Evolutionary conservation across 2,329 filamentous ascomycete species (phyloP), one percentile per base, ranked within the genome.

Genomic region (Penicillium sp.): DNA sequence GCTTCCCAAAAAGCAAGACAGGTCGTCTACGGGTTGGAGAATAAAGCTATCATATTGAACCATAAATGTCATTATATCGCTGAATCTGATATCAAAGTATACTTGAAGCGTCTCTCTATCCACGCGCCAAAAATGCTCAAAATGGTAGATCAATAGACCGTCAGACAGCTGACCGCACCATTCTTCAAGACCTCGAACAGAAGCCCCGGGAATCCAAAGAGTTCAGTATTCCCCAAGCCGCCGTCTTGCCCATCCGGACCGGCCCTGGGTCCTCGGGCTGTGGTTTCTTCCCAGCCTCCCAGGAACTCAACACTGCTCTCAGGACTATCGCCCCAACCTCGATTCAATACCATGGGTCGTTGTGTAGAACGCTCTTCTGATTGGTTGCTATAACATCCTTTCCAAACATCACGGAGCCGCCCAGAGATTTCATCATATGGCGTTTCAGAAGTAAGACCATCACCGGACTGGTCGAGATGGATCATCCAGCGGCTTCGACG

Each of bases 141-240:
- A 47, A 16, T 22, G 22, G 37, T 13, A 31, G n/a, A 56, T 84
- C 72, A 96, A 78, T 93, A 96, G 24, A 96, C 87, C 10, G 93
- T 98, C 72, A 98, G 80, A 26, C 90, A 90, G 74, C 91, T 96
- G 24, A 99, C 90, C 59, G 86, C 88, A 4, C 90, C 92, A 70
- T 96, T 97, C 85, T 90, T 93, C 73, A 98, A 77, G 27, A 99
- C 93, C 77, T 99, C 95, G 77, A 99, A 98, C 47, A 97, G 86
- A 74, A 98, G 78, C 0, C 95, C 93, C 0, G 95, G 93, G 69
- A 97, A 97, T 1, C 93, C 93, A 77, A 91, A 98, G 27, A 99
- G 76, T 60, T 93, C 93, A 16, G 93, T 96, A 55, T 88, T 89
- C 21, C 85, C 86, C 59, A 88, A 73, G 75, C 83, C 77, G 76